Conservation (phyloP, 768 basidiomycete genomes). For the Lanmaoa rubissima region DNA sequence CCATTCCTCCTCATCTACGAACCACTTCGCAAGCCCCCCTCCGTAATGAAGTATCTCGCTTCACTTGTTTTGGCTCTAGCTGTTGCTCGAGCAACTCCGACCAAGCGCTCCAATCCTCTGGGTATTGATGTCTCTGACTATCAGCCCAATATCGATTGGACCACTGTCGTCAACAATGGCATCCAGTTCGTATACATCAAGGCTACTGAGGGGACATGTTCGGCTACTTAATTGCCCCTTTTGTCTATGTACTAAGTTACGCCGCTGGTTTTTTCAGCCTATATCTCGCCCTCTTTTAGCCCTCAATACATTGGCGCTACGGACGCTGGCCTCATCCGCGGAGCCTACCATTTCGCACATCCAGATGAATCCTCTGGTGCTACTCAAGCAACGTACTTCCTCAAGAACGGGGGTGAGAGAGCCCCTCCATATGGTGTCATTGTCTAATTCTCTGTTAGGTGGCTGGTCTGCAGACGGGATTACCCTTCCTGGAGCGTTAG, state of each 20-base stretch:
- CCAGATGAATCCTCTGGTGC: conserved; percentile 55
- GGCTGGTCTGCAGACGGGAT: conserved; percentile 55
- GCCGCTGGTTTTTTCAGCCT: conserved; percentile 15
- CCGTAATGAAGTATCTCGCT: conserved; percentile 21
- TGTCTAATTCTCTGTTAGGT: conserved; percentile 28
- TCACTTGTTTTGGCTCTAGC: conserved; percentile 17
- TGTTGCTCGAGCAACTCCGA: conserved; percentile 11
- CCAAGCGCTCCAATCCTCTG: conserved; percentile 38
- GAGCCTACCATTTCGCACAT: conserved; percentile 60
- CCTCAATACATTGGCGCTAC: conserved; percentile 58
- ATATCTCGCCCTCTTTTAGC: conserved; percentile 33
- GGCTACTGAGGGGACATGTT: conserved; percentile 62
- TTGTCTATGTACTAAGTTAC: background rate
- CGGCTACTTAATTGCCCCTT: conserved; percentile 8
- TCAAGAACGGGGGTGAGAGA: conserved; percentile 49
- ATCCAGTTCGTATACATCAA: conserved; percentile 62
- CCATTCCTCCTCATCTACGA: background rate
- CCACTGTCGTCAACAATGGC: conserved; percentile 48
- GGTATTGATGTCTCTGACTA: conserved; percentile 58
- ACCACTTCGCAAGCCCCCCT: background rate
- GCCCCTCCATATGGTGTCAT: background rate
- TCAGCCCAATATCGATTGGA: conserved; percentile 53
- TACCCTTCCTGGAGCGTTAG: conserved; percentile 63
- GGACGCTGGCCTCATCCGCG: conserved; percentile 54
- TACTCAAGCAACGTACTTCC: conserved; percentile 57